phyloP scores from a whole-genome alignment of 345 rosid species.

The Arabidopsis thaliana region DNA sequence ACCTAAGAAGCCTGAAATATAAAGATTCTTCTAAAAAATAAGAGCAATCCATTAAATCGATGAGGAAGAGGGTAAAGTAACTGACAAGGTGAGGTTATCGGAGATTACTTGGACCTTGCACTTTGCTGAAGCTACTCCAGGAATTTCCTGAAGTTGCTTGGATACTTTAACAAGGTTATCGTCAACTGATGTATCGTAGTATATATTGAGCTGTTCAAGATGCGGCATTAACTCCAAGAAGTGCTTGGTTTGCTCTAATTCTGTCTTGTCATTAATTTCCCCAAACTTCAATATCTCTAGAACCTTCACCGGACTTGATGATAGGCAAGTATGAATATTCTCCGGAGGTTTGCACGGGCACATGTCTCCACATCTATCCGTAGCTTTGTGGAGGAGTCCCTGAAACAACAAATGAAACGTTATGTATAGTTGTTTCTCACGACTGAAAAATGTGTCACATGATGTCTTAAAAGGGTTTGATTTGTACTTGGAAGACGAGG shows the following conservation, averaged over 20 bases:
- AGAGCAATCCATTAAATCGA: too few relatives aligned
- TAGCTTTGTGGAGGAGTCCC: constrained; percentile 1
- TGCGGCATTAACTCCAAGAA: constrained; percentile 28
- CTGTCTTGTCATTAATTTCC: background rate
- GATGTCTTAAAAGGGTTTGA: too few relatives aligned
- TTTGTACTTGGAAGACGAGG: too few relatives aligned
- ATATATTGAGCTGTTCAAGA: constrained; percentile 3
- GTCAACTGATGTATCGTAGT: background rate
- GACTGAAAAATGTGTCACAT: too few relatives aligned
- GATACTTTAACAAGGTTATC: background rate
- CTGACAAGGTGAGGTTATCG: background rate
- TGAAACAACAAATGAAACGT: too few relatives aligned
- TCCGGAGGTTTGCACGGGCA: constrained; percentile 9
- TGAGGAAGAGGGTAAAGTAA: background rate
- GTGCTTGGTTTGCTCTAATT: background rate
- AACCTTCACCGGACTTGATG: constrained; percentile 23
- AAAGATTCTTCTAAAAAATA: too few relatives aligned
- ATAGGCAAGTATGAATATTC: background rate
- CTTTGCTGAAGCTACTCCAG: constrained; percentile 18
- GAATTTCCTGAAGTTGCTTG: background rate
- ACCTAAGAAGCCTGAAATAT: too few relatives aligned
- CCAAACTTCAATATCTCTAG: constrained; percentile 13
- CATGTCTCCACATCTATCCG: constrained; percentile 20
- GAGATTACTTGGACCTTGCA: constrained; percentile 19
- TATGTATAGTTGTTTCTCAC: too few relatives aligned